Conservation (phyloP, 495 filamentous ascomycete species). For the Aspergillus coremiiformis region DNA sequence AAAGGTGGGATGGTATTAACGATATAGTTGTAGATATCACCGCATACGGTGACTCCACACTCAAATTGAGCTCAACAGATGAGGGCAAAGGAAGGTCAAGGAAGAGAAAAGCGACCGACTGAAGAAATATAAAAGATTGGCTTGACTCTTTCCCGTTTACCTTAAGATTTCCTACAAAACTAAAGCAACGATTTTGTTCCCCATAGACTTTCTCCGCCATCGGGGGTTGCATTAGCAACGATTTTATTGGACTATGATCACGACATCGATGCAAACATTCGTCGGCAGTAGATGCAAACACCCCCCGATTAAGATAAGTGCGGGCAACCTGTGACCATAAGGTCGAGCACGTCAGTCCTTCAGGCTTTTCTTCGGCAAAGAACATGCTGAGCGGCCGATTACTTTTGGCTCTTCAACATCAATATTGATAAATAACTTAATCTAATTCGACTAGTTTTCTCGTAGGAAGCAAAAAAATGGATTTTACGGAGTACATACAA, state of each 20-base stretch:
- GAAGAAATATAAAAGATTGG: conserved; percentile 15
- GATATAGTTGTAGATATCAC: conserved; percentile 28
- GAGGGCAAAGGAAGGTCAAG: conserved; percentile 3
- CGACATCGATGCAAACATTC: conserved; percentile 42
- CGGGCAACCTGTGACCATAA: conserved; percentile 30
- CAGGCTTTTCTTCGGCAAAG: conserved; percentile 17
- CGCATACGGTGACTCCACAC: conserved; percentile 33
- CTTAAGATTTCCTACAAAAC: conserved; percentile 18
- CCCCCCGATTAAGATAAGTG: conserved; percentile 22
- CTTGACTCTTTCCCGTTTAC: conserved; percentile 12
- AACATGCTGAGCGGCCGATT: not conserved
- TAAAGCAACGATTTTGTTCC: conserved; percentile 20
- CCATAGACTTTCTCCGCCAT: conserved; percentile 31
- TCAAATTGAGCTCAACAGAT: conserved; percentile 18
- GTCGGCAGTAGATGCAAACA: conserved; percentile 25
- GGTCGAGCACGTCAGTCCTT: conserved; percentile 30
- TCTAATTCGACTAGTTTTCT: too few relatives aligned
- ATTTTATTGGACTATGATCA: conserved; percentile 41
- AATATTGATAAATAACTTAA: too few relatives aligned
- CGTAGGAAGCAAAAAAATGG: too few relatives aligned
- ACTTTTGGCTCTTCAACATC: not conserved
- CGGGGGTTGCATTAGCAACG: conserved; percentile 35
- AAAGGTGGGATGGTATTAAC: conserved; percentile 22
- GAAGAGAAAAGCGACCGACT: conserved; percentile 3
- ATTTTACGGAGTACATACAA: too few relatives aligned